Percentiles rank a stretch among this genome's conserved stretches.
Conservation (phyloP, 2,329 filamentous ascomycete species). For the Pseudonectria foliicola region DNA sequence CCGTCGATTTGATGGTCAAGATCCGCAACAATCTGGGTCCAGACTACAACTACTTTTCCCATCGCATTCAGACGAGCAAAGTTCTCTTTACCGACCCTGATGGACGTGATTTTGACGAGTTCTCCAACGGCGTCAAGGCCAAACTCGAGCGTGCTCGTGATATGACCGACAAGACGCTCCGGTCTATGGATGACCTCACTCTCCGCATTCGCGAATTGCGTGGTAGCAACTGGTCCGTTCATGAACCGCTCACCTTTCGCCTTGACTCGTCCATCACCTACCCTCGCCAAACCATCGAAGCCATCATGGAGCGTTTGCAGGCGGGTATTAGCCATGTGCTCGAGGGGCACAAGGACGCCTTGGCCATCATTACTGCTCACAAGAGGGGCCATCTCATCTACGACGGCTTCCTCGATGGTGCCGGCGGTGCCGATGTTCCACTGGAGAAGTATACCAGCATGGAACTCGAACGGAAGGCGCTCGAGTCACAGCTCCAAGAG, state of each 20-base stretch:
- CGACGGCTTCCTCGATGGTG: slow-evolving; percentile 21
- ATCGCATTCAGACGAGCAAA: slow-evolving; percentile 35
- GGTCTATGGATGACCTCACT: slow-evolving; percentile 40
- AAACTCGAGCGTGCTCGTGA: slow-evolving; percentile 32
- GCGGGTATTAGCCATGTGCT: slow-evolving; percentile 43
- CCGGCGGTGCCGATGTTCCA: slow-evolving; percentile 26
- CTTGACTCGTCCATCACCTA: slow-evolving; percentile 36
- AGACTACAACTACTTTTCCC: slow-evolving; percentile 36
- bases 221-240: slow-evolving; percentile 38
- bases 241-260: slow-evolving; percentile 38
- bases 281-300: slow-evolving; percentile 38
- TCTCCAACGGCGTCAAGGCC: slow-evolving; percentile 33
- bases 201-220: slow-evolving; percentile 40
- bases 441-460: slow-evolving; percentile 25
- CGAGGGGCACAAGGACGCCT: slow-evolving; percentile 37
- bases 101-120: slow-evolving; percentile 36
- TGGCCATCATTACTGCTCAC: slow-evolving; percentile 38
- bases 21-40: slow-evolving; percentile 45
- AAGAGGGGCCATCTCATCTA: slow-evolving; percentile 46
- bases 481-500: slow-evolving; percentile 35
- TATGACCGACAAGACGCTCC: slow-evolving; percentile 34
- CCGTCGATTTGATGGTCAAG: slow-evolving; percentile 38
- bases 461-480: slow-evolving; percentile 30
- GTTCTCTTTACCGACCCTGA: slow-evolving; percentile 38
- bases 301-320: slow-evolving; percentile 44